Conservation (phyloP, 805 yeast species). For the Metschnikowia dekortorum region DNA sequence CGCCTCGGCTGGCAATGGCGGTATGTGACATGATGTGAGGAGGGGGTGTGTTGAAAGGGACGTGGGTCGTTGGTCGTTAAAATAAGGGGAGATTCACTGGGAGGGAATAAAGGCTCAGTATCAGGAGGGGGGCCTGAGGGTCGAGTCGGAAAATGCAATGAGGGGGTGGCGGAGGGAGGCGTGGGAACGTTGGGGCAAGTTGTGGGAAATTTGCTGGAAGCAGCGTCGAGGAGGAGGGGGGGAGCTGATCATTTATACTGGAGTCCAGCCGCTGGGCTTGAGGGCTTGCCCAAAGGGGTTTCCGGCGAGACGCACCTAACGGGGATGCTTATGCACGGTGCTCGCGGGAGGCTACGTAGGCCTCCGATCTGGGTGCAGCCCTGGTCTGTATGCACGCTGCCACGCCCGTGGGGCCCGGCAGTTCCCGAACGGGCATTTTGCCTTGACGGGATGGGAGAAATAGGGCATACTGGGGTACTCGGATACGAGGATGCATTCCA, state of each 20-base stretch:
- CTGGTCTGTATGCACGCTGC: neutral
- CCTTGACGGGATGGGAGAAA: no score
- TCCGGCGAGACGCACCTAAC: neutral
- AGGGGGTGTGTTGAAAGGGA: neutral
- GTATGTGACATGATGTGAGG: conserved; percentile 12
- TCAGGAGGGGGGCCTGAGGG: no score
- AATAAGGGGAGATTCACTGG: no score
- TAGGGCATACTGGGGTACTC: no score
- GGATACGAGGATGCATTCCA: no score
- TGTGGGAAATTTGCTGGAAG: neutral
- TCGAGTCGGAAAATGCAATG: no score
- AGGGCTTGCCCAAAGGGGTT: neutral
- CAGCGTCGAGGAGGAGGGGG: neutral
- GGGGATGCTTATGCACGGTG: neutral
- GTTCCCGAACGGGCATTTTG: no score
- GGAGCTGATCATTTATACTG: conserved; percentile 1
- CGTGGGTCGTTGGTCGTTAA: neutral
- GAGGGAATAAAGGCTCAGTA: no score
- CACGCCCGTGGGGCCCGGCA: no score
- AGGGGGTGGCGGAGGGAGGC: neutral
- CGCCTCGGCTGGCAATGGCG: conserved; percentile 15
- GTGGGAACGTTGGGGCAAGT: neutral
- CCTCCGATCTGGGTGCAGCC: neutral
- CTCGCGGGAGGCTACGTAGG: neutral
- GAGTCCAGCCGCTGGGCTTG: neutral